phyloP scores from a whole-genome alignment of 169 alveolate species.

The Eimeria praecox region DNA sequence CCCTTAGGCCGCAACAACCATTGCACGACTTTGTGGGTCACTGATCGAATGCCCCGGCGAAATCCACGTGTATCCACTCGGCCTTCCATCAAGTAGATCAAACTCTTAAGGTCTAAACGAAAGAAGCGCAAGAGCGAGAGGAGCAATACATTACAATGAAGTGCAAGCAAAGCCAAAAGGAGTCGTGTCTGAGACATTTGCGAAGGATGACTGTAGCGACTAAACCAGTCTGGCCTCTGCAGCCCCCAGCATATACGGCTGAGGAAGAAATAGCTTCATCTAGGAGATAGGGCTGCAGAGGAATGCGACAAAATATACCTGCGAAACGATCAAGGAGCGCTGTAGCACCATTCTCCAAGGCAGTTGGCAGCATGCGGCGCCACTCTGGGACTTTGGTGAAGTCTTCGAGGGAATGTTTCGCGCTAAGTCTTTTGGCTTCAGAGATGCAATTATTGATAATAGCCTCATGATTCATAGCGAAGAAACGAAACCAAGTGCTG shows the following conservation, averaged over 20 bases:
- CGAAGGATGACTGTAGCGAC: too few relatives aligned
- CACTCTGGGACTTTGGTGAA: not conserved
- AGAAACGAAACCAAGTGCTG: not conserved
- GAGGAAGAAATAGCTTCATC: too few relatives aligned
- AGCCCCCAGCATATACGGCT: too few relatives aligned
- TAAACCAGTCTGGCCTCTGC: too few relatives aligned
- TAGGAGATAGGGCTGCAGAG: too few relatives aligned
- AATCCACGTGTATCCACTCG: not conserved
- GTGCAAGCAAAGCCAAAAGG: not conserved
- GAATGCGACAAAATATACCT: not conserved
- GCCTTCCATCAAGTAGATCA: not conserved
- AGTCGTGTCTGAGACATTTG: too few relatives aligned
- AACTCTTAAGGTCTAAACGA: not conserved
- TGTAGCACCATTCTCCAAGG: not conserved
- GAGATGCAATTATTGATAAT: not conserved
- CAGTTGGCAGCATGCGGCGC: not conserved
- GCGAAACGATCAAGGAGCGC: not conserved
- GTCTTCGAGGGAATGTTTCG: not conserved
- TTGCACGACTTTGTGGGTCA: not conserved
- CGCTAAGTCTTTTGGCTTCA: constrained; percentile 2
- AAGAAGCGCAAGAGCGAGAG: not conserved
- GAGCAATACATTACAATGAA: too few relatives aligned
- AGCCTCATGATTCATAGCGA: not conserved
- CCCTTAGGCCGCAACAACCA: not conserved
- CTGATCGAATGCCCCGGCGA: not conserved